Percentiles rank a stretch among this genome's conserved stretches.
Conservation (phyloP, 495 filamentous ascomycete species). For the Penicillium riverlandense region DNA sequence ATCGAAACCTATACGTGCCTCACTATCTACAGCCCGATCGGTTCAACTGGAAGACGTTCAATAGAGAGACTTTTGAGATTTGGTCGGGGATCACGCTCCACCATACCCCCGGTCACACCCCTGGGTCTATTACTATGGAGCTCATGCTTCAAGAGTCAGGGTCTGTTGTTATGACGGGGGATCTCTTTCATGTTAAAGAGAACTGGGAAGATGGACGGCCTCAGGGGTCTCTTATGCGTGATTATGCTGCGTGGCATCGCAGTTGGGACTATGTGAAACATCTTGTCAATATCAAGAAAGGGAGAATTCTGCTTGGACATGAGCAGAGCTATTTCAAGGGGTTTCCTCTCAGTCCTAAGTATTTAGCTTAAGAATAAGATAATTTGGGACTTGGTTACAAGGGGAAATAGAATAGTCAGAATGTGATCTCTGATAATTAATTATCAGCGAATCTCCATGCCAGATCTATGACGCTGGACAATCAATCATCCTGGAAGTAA, state of each 20-base stretch:
- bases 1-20: constrained; percentile 36
- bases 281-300: no score
- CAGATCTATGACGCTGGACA: no score
- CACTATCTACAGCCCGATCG: constrained; percentile 27
- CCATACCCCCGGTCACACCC: constrained; percentile 34
- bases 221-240: constrained; percentile 36
- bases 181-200: constrained; percentile 36
- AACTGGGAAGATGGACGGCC: constrained; percentile 27
- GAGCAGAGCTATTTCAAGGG: no score
- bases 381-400: no score
- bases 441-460: no score
- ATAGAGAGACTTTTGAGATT: constrained; percentile 21
- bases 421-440: no score
- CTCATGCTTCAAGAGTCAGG: constrained; percentile 29
- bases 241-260: constrained; percentile 36
- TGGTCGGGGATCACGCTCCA: constrained; percentile 30
- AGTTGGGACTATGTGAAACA: constrained; percentile 5
- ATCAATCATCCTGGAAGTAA: no score
- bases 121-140: constrained; percentile 31
- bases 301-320: no score
- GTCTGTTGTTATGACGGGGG: constrained; percentile 38
- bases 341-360: no score
- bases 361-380: no score
- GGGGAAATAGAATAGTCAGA: no score
- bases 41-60: constrained; percentile 32